phyloP scores from a whole-genome alignment of 306 rosid genomes.

The Gynostemma pentaphyllum region DNA sequence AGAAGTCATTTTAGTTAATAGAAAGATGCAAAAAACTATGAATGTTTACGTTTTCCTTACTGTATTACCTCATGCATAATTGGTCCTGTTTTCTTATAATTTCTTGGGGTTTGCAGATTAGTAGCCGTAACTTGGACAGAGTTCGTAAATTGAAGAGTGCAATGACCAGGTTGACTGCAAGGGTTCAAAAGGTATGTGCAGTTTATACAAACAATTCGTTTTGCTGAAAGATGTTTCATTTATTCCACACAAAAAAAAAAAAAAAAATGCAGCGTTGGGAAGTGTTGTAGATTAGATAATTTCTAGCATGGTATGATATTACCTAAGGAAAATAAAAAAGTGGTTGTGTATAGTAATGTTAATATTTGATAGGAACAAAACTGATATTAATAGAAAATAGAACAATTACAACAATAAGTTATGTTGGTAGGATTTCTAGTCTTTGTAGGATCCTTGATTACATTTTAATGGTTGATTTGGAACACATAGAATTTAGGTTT shows the following conservation, averaged over 20 bases:
- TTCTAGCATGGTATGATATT: not conserved
- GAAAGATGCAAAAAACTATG: not conserved
- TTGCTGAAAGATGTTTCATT: not conserved
- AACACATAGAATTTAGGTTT: no score
- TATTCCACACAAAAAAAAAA: no score
- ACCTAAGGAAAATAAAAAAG: no score
- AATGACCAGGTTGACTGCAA: conserved; percentile 94
- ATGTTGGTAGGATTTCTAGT: no score
- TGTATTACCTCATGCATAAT: not conserved
- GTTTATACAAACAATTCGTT: not conserved
- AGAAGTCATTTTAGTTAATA: not conserved
- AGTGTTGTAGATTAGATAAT: not conserved
- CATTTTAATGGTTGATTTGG: no score
- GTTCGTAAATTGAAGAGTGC: conserved; percentile 95
- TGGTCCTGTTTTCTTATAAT: not conserved
- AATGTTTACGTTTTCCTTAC: not conserved
- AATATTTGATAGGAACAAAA: no score
- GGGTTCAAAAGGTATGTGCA: conserved; percentile 78
- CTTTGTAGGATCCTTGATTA: no score
- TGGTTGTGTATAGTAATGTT: no score
- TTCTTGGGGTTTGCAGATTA: conserved; percentile 41
- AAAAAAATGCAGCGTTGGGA: not conserved
- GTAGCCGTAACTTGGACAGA: conserved; percentile 94
- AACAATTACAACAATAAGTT: no score
- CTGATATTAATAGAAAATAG: no score